A percentile compares a stretch with the other conserved stretches of the same genome.
These are phyloP conservation scores for Tolypocladium tundrense DNA, from an alignment of 2,329 filamentous ascomycete species.

Conservation along the genomic window DNA sequence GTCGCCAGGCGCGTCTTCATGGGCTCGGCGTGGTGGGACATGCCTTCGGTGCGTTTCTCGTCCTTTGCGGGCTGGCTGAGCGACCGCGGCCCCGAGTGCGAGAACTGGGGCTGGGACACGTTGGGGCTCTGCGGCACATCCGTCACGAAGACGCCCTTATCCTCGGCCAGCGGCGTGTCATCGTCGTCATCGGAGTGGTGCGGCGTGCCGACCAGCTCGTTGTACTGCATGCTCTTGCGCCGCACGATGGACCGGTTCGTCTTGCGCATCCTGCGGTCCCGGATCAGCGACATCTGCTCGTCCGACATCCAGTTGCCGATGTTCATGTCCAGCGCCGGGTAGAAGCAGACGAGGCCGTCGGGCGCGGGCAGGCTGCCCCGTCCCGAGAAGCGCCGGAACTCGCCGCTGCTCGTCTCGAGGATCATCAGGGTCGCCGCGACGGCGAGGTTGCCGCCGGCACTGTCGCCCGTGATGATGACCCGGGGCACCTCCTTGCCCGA, in stretches of 20 bases:
- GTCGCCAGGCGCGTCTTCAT: constrained; percentile 83
- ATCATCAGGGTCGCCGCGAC: constrained; percentile 80
- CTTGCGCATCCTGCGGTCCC: constrained; percentile 66
- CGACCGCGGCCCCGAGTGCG: constrained; percentile 32
- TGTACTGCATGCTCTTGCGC: constrained; percentile 83
- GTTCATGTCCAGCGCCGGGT: constrained; percentile 90
- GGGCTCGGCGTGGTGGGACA: constrained; percentile 44
- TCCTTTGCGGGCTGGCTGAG: constrained; percentile 11
- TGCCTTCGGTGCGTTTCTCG: constrained; percentile 11
- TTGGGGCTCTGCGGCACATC: constrained; percentile 23
- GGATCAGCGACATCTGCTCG: constrained; percentile 90
- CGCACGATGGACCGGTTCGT: constrained; percentile 71
- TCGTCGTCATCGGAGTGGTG: constrained; percentile 69
- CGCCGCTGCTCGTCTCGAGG: constrained; percentile 56
- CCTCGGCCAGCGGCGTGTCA: constrained; percentile 27
- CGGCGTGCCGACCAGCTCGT: constrained; percentile 72
- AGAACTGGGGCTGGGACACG: constrained; percentile 31
- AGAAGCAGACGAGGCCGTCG: constrained; percentile 74
- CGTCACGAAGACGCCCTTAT: not conserved
- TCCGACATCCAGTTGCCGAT: constrained; percentile 99
- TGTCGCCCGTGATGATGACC: constrained; percentile 37
- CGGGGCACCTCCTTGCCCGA: constrained; percentile 26
- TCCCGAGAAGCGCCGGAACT: constrained; percentile 16
- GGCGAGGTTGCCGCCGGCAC: constrained; percentile 37
- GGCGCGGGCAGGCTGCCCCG: constrained; percentile 58